Evolutionary conservation across 2,329 filamentous ascomycete genomes (phyloP).

Genomic region (Aspergillus jensenii): DNA sequence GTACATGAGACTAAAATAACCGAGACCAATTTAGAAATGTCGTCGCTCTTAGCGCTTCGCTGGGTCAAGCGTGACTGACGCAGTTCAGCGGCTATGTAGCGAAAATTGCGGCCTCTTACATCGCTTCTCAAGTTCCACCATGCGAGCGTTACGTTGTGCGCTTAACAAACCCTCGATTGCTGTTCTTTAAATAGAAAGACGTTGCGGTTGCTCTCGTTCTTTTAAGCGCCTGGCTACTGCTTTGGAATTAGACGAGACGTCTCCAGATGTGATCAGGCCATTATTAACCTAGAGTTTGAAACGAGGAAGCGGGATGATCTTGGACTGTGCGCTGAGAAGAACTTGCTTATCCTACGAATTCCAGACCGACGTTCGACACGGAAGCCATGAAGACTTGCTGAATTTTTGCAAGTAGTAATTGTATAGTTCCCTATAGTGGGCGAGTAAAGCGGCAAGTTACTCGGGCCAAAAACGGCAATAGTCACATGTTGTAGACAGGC

Average conservation of each 20-base stretch:
- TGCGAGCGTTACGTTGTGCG: not conserved
- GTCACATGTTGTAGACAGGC: not conserved
- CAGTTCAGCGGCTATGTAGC: conserved; percentile 2
- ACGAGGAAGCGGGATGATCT: not conserved
- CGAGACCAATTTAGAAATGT: not conserved
- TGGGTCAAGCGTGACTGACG: conserved; percentile 1
- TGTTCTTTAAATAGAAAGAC: conserved; percentile 5
- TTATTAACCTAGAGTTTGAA: not conserved
- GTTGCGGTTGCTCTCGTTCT: not conserved
- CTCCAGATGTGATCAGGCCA: not conserved
- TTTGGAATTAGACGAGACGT: not conserved
- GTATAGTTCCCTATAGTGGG: not conserved
- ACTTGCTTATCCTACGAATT: too few species aligned
- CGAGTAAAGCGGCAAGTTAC: not conserved
- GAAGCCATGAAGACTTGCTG: not conserved
- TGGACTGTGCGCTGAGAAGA: not conserved
- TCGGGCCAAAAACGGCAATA: not conserved
- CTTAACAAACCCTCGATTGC: not conserved
- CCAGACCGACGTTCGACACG: not conserved
- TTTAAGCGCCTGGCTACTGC: conserved; percentile 1
- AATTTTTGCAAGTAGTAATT: not conserved
- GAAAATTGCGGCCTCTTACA: conserved; percentile 4
- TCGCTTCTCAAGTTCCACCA: not conserved
- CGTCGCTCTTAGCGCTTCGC: not conserved
- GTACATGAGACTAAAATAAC: not conserved